Evolutionary conservation across 108 stramenopile genomes (phyloP).

Genomic region (Cyclotella baltica): DNA sequence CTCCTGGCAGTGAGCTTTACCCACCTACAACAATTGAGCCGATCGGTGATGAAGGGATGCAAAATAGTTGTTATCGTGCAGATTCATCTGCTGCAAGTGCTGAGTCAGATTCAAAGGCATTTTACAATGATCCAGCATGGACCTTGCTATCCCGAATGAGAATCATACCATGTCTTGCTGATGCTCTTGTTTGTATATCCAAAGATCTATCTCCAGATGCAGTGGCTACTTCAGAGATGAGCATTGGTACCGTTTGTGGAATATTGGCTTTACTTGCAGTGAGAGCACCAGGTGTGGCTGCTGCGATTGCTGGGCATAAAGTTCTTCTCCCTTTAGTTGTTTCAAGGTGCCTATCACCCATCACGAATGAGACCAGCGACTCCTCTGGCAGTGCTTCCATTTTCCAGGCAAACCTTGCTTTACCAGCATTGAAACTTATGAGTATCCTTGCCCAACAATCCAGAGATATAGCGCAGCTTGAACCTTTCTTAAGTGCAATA

Average conservation of each 20-base stretch:
- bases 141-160: constrained; percentile 84
- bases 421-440: constrained; percentile 64
- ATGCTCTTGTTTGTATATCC: constrained; percentile 51
- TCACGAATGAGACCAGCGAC: background rate
- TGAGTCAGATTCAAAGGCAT: constrained; percentile 73
- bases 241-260: constrained; percentile 65
- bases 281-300: constrained; percentile 85
- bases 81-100: constrained; percentile 83
- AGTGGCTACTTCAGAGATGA: constrained; percentile 45
- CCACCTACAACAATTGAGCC: constrained; percentile 57
- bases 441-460: constrained; percentile 83
- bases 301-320: constrained; percentile 78
- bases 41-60: constrained; percentile 37
- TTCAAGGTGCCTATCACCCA: constrained; percentile 40
- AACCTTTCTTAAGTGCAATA: constrained; percentile 32
- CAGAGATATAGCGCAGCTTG: constrained; percentile 64
- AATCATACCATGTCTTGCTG: constrained; percentile 81
- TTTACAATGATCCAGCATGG: constrained; percentile 87
- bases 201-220: constrained; percentile 15
- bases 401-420: constrained; percentile 31
- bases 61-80: constrained; percentile 69
- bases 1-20: constrained; percentile 60
- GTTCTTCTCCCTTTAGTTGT: constrained; percentile 57
- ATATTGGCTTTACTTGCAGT: constrained; percentile 78
- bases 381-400: background rate